A percentile compares a stretch with the other conserved stretches of the same genome.
Evolutionary conservation across 2,329 filamentous ascomycete genomes (phyloP).

Genomic region (Xylaria sp.): DNA sequence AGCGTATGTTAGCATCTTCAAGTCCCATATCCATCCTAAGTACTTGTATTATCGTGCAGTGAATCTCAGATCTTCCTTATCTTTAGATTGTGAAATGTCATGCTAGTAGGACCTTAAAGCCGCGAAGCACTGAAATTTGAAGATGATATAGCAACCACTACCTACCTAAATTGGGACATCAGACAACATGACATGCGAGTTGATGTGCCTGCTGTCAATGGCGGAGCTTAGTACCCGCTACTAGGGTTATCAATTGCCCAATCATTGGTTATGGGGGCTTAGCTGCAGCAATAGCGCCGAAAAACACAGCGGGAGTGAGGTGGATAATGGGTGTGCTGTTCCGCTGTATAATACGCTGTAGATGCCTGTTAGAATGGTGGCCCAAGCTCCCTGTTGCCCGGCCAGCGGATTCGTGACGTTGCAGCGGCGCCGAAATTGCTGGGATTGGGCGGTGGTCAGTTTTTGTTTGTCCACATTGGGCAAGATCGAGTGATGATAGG

Average conservation of each 20-base stretch:
- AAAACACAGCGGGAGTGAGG: neutral
- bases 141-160: neutral
- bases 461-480: conserved; percentile 47
- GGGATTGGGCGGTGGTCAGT: conserved; percentile 42
- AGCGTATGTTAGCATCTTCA: too few relatives aligned
- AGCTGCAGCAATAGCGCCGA: neutral
- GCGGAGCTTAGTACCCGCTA: neutral
- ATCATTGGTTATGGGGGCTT: neutral
- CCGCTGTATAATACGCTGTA: neutral
- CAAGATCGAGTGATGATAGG: conserved; percentile 31
- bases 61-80: too few relatives aligned
- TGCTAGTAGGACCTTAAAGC: too few relatives aligned
- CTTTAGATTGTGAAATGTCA: too few relatives aligned
- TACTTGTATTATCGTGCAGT: too few relatives aligned
- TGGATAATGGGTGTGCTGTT: neutral
- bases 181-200: neutral
- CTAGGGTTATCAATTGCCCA: neutral
- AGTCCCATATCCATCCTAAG: too few relatives aligned
- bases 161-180: neutral
- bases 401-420: conserved; percentile 45
- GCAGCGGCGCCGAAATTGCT: conserved; percentile 34
- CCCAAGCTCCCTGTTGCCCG: conserved; percentile 43
- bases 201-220: neutral
- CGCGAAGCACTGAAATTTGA: neutral
- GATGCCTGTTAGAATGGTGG: conserved; percentile 29